Evolutionary conservation across 805 yeast species (phyloP).

Genomic region (Yarrowia osloensis): DNA sequence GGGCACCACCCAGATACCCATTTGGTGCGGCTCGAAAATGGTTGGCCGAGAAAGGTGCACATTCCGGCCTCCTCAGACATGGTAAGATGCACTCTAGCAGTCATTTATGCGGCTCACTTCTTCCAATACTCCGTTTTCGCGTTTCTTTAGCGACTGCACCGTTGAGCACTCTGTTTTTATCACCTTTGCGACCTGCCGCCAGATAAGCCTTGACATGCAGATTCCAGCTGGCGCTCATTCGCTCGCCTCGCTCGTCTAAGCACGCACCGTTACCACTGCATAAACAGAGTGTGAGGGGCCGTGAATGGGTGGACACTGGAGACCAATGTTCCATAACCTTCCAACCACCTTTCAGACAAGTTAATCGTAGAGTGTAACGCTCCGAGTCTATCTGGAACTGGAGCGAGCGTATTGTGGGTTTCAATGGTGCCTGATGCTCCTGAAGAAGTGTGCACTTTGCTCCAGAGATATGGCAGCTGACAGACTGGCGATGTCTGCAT

Average conservation of each 20-base stretch:
- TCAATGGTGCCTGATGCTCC: too few species aligned
- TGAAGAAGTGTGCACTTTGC: too few species aligned
- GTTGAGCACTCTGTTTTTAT: not conserved
- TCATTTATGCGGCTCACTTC: not conserved
- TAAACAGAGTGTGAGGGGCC: not conserved
- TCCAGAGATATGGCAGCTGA: too few species aligned
- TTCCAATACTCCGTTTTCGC: not conserved
- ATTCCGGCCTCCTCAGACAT: not conserved
- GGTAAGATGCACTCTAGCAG: not conserved
- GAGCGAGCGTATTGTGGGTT: too few species aligned
- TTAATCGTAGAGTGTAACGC: not conserved
- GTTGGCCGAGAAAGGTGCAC: not conserved
- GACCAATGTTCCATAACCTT: slow-evolving; percentile 6
- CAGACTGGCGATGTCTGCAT: too few species aligned
- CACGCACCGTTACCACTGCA: not conserved
- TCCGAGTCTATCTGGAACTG: not conserved
- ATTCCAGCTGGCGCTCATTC: not conserved
- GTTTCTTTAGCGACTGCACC: not conserved
- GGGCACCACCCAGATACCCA: not conserved
- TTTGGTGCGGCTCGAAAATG: slow-evolving; percentile 18
- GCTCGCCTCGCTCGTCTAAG: not conserved
- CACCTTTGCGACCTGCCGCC: not conserved
- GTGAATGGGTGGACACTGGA: not conserved
- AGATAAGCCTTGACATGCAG: slow-evolving; percentile 22
- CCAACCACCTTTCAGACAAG: not conserved